Evolutionary conservation across 495 filamentous ascomycete genomes (phyloP), one percentile per base, ranked within the genome.

Genomic region (Extremus antarcticus): DNA sequence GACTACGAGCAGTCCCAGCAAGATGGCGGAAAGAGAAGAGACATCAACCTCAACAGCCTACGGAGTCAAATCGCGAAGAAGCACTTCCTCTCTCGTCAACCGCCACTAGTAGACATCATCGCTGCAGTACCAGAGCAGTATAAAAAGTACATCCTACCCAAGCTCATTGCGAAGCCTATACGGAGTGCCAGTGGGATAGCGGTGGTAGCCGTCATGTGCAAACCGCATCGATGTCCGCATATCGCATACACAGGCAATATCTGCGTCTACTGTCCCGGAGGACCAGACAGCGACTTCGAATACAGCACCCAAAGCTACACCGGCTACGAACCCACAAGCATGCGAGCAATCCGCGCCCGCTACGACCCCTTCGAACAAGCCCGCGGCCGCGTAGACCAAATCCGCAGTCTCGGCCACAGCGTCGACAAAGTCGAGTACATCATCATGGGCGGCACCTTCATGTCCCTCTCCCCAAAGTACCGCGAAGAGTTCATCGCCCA

Each of bases 351-450:
- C 61, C 85, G 94, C 43, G 92, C 92, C 21, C 85, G 94, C 25
- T 98, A 98, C 61, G 94, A 98, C 68, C 94, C 92, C 10, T 97
- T 94, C 66, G 92, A 98, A 70, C 92, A 98, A 76, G 92, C 92
- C 20, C 78, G 92, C 63, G 92, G 92, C 29, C 81, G 92, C 43
- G 92, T 98, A 21, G 94, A 97, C 60, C 92, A 98, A 73, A 86
- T 98, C 67, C 92, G 94, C 66, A 81, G 86, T 3, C 74, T 98
- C 17, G 92, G 92, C 0, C 92, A 98, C 71, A 94, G 87, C 54
- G 92, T 98, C 29, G 92, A 98, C 70, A 98, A 98, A 66, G 92
- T 98, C 1, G 92, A 98, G 73, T 98, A 96, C 67, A 98, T 98
- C 65, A 95, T 98, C 61, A 98, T 98, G 92, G 92, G 92, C 54